Conservation (phyloP, 352 stramenopile species). For the Peronospora farinosa region DNA sequence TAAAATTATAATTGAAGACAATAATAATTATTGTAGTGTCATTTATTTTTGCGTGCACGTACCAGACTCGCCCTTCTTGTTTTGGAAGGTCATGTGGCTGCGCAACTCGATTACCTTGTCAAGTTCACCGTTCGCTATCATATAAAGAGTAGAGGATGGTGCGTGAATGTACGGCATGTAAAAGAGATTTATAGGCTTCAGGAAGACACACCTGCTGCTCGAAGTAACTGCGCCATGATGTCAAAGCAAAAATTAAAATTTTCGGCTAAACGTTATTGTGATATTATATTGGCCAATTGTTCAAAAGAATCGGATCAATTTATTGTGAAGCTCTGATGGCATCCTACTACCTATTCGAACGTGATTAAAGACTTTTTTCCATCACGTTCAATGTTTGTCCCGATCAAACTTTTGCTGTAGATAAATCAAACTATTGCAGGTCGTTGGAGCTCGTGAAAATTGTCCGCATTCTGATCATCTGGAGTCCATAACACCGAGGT, state of each 20-base stretch:
- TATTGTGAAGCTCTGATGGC: too few species aligned
- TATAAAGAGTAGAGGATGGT: neutral
- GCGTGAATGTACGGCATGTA: neutral
- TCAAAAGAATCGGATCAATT: neutral
- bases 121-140: constrained; percentile 64
- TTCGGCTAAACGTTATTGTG: neutral
- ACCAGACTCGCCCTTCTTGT: constrained; percentile 83
- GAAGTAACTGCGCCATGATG: constrained; percentile 44
- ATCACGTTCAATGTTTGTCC: too few species aligned
- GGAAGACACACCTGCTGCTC: constrained; percentile 30
- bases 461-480: constrained; percentile 26
- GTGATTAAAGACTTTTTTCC: too few species aligned
- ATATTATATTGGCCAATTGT: constrained; percentile 8
- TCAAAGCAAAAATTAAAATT: neutral
- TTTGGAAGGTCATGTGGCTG: constrained; percentile 64
- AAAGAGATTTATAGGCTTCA: neutral
- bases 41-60: too few species aligned
- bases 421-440: neutral
- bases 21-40: neutral
- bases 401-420: too few species aligned
- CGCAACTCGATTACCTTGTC: constrained; percentile 65
- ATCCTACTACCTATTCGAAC: too few species aligned
- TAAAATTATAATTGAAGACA: neutral
- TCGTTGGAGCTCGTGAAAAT: constrained; percentile 14
- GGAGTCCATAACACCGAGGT: constrained; percentile 41